Conservation (phyloP, 2,329 filamentous ascomycete genomes). For the Lecanicillium sp. region DNA sequence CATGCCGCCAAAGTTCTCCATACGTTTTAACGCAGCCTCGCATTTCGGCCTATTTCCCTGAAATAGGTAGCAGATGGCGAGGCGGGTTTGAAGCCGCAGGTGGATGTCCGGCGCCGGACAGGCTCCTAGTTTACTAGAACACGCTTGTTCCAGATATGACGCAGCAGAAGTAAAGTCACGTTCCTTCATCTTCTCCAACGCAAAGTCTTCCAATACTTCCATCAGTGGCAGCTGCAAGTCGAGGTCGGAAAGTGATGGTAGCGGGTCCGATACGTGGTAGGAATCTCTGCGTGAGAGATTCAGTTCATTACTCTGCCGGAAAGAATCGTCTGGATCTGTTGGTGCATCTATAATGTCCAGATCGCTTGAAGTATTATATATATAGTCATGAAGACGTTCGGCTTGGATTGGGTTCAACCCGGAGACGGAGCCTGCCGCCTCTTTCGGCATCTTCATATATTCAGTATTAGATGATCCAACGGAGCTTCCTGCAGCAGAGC, state of each 20-base stretch:
- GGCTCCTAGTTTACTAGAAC: background rate
- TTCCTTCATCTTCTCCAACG: background rate
- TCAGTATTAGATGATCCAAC: background rate
- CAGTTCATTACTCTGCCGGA: background rate
- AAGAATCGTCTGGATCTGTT: background rate
- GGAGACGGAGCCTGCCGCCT: background rate
- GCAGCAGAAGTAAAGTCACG: background rate
- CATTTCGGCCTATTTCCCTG: background rate
- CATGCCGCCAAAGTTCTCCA: background rate
- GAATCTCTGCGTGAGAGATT: too few species aligned
- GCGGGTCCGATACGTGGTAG: background rate
- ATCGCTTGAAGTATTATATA: too few species aligned
- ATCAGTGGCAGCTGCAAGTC: background rate
- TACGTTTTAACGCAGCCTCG: background rate
- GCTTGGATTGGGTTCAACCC: background rate
- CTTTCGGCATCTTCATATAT: background rate
- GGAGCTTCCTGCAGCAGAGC: background rate
- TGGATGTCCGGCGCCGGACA: background rate
- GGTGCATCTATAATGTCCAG: too few species aligned
- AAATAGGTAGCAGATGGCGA: conserved; percentile 3
- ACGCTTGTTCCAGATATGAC: background rate
- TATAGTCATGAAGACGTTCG: background rate
- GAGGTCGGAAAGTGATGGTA: background rate
- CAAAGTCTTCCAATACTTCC: conserved; percentile 3
- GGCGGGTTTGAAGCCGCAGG: background rate